Percentiles rank a stretch among this genome's conserved stretches.
phyloP scores from a whole-genome alignment of 1,284 basidiomycete genomes.

The Erythrobasidium hasegawianum region DNA sequence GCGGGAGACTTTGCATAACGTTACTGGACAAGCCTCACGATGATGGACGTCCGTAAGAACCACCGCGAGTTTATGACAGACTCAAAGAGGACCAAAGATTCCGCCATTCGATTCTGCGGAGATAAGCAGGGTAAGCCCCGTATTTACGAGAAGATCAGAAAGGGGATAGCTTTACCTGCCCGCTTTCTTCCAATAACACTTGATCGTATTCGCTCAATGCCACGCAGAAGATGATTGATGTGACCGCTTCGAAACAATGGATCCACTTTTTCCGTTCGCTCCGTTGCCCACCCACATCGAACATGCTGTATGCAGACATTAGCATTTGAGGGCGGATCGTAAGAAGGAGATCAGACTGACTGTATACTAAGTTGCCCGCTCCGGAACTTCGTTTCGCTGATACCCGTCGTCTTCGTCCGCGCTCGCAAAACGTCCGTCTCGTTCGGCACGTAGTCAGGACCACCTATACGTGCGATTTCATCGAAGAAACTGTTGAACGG shows the following conservation, averaged over 20 bases:
- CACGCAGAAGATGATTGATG: slow-evolving; percentile 80
- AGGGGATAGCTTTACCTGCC: slow-evolving; percentile 60
- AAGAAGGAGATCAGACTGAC: slow-evolving; percentile 34
- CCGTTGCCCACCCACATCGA: slow-evolving; percentile 87
- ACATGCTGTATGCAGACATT: slow-evolving; percentile 56
- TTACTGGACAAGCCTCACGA: slow-evolving; percentile 23
- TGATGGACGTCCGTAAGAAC: slow-evolving; percentile 73
- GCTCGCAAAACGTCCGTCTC: slow-evolving; percentile 86
- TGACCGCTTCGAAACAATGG: slow-evolving; percentile 54
- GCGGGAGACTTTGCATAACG: not conserved
- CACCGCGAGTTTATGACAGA: slow-evolving; percentile 95
- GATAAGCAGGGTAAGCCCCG: slow-evolving; percentile 53
- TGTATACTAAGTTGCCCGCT: slow-evolving; percentile 54
- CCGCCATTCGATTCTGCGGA: slow-evolving; percentile 87
- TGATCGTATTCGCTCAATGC: slow-evolving; percentile 86
- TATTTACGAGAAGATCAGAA: not conserved
- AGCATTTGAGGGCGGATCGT: not conserved
- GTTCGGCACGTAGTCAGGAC: slow-evolving; percentile 74
- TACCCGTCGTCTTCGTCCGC: slow-evolving; percentile 85
- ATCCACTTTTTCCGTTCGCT: slow-evolving; percentile 72
- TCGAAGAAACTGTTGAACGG: slow-evolving; percentile 74
- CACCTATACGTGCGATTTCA: slow-evolving; percentile 75
- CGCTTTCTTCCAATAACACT: slow-evolving; percentile 86
- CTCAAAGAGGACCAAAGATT: slow-evolving; percentile 89
- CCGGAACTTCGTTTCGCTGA: slow-evolving; percentile 70